phyloP scores from a whole-genome alignment of 768 basidiomycete genomes.

The Termitomyces sp. region DNA sequence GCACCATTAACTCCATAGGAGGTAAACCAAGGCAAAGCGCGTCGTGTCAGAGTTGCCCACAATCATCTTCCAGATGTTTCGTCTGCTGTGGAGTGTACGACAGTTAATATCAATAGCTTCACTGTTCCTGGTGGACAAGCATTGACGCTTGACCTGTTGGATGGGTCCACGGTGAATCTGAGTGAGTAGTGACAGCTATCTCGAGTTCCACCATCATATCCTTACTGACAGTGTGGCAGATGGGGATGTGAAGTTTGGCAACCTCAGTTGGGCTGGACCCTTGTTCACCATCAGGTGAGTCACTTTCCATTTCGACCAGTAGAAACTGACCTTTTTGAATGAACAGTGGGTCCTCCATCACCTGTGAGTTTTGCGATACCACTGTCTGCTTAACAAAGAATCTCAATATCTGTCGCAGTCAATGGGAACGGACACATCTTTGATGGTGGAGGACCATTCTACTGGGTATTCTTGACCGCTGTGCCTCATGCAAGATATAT shows the following conservation, averaged over 20 bases:
- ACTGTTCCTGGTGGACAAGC: constrained; percentile 51
- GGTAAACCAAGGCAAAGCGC: constrained; percentile 20
- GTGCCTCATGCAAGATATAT: background rate
- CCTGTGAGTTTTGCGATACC: constrained; percentile 29
- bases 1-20: constrained; percentile 46
- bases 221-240: constrained; percentile 23
- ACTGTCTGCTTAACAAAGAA: background rate
- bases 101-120: constrained; percentile 51
- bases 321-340: background rate
- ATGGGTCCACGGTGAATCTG: constrained; percentile 54
- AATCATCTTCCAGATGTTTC: constrained; percentile 31
- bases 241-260: constrained; percentile 55
- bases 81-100: constrained; percentile 48
- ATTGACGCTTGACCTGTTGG: constrained; percentile 38
- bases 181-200: constrained; percentile 29
- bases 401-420: constrained; percentile 17
- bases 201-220: background rate
- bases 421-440: constrained; percentile 37
- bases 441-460: constrained; percentile 38
- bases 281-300: constrained; percentile 45
- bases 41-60: background rate
- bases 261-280: constrained; percentile 45
- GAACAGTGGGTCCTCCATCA: constrained; percentile 40
- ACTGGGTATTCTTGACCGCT: constrained; percentile 26
- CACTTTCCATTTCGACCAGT: background rate